Percentiles rank a stretch among this genome's conserved stretches.
Evolutionary conservation across 208 protist species (phyloP).

Genomic region (Leishmania gerbilli): DNA sequence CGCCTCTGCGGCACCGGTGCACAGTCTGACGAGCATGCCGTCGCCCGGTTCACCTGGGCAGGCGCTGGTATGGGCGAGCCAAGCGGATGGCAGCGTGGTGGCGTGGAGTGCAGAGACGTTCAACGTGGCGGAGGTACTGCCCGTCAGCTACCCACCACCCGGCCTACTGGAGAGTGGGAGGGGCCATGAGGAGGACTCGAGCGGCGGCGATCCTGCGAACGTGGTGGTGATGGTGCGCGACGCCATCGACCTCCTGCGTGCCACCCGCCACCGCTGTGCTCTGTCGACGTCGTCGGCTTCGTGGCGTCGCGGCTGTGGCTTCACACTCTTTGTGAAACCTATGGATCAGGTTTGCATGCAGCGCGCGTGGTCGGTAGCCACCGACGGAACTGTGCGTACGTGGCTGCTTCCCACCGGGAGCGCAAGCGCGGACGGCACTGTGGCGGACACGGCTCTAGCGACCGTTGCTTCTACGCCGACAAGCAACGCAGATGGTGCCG

Average conservation of each 20-base stretch:
- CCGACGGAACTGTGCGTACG: slow-evolving; percentile 61
- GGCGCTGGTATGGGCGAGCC: slow-evolving; percentile 42
- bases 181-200: neutral
- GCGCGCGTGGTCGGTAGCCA: slow-evolving; percentile 51
- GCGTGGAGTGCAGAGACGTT: slow-evolving; percentile 40
- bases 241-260: slow-evolving; percentile 32
- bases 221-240: slow-evolving; percentile 25
- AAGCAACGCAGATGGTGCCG: neutral
- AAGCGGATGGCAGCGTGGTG: slow-evolving; percentile 46
- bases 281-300: neutral
- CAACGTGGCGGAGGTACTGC: slow-evolving; percentile 34
- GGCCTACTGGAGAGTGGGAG: neutral
- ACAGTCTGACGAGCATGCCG: slow-evolving; percentile 11
- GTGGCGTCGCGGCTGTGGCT: slow-evolving; percentile 15
- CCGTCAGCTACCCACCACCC: slow-evolving; percentile 45
- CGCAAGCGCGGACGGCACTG: neutral
- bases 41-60: neutral
- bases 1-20: slow-evolving; percentile 27
- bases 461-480: neutral
- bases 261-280: slow-evolving; percentile 9
- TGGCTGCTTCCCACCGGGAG: slow-evolving; percentile 44
- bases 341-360: slow-evolving; percentile 50
- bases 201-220: neutral
- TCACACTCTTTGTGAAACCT: slow-evolving; percentile 43
- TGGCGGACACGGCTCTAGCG: neutral